phyloP scores from a whole-genome alignment of 2,329 filamentous ascomycete species.

The Fusarium incarnatum region DNA sequence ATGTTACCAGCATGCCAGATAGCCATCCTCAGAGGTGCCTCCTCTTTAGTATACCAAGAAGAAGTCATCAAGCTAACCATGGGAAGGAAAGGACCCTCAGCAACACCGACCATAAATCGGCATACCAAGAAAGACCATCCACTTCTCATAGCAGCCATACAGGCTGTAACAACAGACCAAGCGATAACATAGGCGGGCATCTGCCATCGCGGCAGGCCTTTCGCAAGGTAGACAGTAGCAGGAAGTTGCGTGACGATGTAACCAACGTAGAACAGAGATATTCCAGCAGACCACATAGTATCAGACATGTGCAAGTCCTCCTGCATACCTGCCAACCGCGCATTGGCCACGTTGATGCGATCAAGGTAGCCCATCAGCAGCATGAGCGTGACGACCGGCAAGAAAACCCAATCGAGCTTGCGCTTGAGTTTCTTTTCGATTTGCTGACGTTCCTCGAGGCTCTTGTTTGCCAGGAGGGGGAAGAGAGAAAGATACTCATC shows the following conservation, averaged over 20 bases:
- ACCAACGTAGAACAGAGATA: not conserved
- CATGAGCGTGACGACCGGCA: not conserved
- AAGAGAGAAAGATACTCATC: not conserved
- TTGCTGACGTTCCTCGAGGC: not conserved
- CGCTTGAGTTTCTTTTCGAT: not conserved
- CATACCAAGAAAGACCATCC: conserved; percentile 3
- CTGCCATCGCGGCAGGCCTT: not conserved
- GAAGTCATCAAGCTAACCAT: conserved; percentile 1
- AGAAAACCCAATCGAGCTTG: not conserved
- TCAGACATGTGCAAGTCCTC: conserved; percentile 1
- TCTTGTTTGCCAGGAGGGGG: not conserved
- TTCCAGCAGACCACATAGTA: not conserved
- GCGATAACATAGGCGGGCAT: not conserved
- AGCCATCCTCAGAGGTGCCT: not conserved
- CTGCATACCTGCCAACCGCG: not conserved
- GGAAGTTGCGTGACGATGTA: conserved; percentile 3
- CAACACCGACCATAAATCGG: not conserved
- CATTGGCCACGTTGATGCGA: conserved; percentile 2
- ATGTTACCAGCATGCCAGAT: conserved; percentile 7
- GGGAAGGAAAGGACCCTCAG: not conserved
- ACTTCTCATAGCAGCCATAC: not conserved
- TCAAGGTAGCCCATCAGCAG: not conserved
- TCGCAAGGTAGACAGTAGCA: not conserved
- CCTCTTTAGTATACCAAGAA: not conserved
- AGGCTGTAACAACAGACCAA: not conserved